These are phyloP conservation scores for Endoconidiophora polonica DNA, from an alignment of 2,329 filamentous ascomycete species.

Conservation along the genomic window DNA sequence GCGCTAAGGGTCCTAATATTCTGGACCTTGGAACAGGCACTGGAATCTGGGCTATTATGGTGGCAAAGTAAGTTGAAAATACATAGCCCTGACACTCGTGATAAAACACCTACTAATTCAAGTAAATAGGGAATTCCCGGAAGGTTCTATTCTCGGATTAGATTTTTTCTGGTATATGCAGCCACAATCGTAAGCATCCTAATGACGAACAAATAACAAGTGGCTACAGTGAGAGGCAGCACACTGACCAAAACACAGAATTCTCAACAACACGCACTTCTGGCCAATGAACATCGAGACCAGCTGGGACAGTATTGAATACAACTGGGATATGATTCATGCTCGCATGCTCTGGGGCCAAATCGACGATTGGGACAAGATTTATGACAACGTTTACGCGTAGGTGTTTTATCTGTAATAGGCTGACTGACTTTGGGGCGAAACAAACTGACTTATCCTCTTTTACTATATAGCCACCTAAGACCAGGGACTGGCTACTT, in stretches of 20 bases:
- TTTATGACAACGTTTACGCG: conserved; percentile 56
- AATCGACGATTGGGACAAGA: conserved; percentile 55
- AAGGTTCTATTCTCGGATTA: conserved; percentile 22
- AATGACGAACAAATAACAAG: not conserved
- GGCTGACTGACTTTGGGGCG: not conserved
- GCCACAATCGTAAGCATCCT: conserved; percentile 21
- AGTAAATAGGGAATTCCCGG: conserved; percentile 10
- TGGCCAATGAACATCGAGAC: conserved; percentile 62
- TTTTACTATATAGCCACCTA: conserved; percentile 42
- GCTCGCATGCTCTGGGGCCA: conserved; percentile 64
- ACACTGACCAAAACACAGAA: conserved; percentile 29
- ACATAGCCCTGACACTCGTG: no score
- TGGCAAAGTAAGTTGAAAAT: conserved; percentile 50
- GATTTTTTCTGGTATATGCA: conserved; percentile 25
- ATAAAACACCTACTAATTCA: no score
- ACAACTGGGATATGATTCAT: conserved; percentile 68
- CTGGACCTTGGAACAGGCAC: conserved; percentile 69
- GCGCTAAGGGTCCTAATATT: conserved; percentile 23
- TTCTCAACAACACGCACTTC: conserved; percentile 53
- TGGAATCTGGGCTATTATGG: conserved; percentile 80
- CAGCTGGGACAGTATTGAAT: conserved; percentile 37
- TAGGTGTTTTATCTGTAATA: conserved; percentile 24
- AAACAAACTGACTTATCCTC: not conserved
- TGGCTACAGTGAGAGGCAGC: not conserved
- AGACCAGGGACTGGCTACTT: conserved; percentile 58